Base-by-base conservation (phyloP, 163 green algal species). In the Botryococcus braunii region DNA sequence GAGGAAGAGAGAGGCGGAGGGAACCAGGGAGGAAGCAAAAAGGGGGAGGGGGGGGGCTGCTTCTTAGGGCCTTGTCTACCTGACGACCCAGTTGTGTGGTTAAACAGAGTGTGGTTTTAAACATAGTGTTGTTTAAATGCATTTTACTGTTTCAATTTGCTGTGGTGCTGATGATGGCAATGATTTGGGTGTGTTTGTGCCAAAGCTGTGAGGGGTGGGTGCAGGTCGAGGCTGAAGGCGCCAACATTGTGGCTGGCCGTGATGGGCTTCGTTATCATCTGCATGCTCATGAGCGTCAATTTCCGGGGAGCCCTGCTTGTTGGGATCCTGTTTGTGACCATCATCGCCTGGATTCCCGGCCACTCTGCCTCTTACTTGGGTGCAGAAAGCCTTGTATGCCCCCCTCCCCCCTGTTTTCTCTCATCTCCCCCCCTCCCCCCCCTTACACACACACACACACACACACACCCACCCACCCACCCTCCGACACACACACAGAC, bases 201-300 rank as follows among this genome's bases (percentile, higher is more conserved):
- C n/a, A n/a, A n/a, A n/a, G n/a, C n/a, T n/a, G n/a, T n/a, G n/a
- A n/a, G n/a, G n/a, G n/a, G n/a, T n/a, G n/a, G n/a, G n/a, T n/a
- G n/a, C 23, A 46, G 23, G 29, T 62, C 35, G 21, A 78, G 81
- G 69, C 84, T 91, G 79, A 70, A 80, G 25, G 72, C 57, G 37
- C 67, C 69, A 41, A 80, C 75, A 23, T 76, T 85, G 67, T 90
- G 83, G 85, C 79, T 92, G 55, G 85, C 85, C 64, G 83, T 93
- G 50, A 72, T 80, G 27, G 75, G 83, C 43, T 71, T 78, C 41
- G 69, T 83, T 11, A 73, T 91, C 25, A 82, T 86, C 57, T 61
- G 79, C n/a, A 74, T 90, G 41, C 74, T 87, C 37, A 84, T 89
- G 65, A 75, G 74, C 13, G 75, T 75, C 11, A 75, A 78, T 29